Evolutionary conservation across 2,329 filamentous ascomycete species (phyloP), one percentile per base, ranked within the genome.

Genomic region (Elsinoe perseae): DNA sequence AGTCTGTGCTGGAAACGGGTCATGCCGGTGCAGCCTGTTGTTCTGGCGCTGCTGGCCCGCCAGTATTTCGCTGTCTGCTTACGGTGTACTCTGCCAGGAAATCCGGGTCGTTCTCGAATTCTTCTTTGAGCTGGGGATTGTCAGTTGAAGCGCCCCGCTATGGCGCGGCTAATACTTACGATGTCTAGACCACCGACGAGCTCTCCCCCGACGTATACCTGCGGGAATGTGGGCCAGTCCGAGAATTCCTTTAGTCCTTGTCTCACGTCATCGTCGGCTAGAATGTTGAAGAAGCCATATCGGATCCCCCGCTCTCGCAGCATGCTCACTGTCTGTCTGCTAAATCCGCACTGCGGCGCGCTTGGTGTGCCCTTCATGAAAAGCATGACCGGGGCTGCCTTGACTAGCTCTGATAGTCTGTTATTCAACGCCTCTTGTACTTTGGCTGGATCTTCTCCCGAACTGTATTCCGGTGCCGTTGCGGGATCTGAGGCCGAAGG

Each of bases 201-300:
- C 70, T 96, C 90, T 12, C 93, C 92, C 59, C 85, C 82, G 10
- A 95, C 83, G 84, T 92, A 98, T 60, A 98, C 75, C 72, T 98
- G 93, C 18, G 93, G 93, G 73, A 89, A 98, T 0, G 93, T 98
- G 8, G 93, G 93, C 93, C 93, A 98, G 60, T 97, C 93, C n/a
- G 90, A 90, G 70, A 84, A 97, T 73, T 93, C 89, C 79, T 98
- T 98, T 67, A 98, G 75, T 0, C 93, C 93, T 74, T 97, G 92
- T 59, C 93, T 81, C 48, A 98, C 93, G 71, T 97, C 92, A 66
- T 98, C 92, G 69, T 98, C 93, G 61, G 93, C 93, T 64, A 98
- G 74, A 61, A 98, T 98, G 70, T 98, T 97, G 78, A 98, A 98
- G 78, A 98, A 98, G 18, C 93, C 93, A 70, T 97, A 98, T 70